A percentile compares a stretch with the other conserved stretches of the same genome.
phyloP scores from a whole-genome alignment of 345 rosid species.

The Lepidium sativum region DNA sequence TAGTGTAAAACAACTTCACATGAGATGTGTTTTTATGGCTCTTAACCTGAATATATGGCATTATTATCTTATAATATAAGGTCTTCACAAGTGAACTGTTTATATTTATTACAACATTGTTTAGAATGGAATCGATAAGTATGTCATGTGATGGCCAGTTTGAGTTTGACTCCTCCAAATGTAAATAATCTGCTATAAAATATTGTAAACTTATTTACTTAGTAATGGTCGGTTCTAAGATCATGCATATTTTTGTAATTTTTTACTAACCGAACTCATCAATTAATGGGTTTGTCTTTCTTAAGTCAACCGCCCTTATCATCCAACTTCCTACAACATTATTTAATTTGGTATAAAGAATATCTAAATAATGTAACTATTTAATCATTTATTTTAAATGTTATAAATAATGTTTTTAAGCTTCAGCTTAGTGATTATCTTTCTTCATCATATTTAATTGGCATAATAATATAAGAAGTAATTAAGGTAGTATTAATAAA shows the following conservation, averaged over 20 bases:
- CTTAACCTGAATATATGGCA: background rate
- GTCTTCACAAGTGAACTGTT: conserved; percentile 16
- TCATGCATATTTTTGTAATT: background rate
- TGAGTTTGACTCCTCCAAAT: background rate
- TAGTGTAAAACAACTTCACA: conserved; percentile 13
- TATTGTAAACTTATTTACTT: background rate
- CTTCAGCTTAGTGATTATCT: background rate
- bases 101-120: conserved; percentile 19
- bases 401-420: background rate
- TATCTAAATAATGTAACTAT: no score
- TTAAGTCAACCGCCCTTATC: conserved; percentile 16
- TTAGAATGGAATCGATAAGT: background rate
- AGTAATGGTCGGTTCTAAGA: conserved; percentile 19
- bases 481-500: background rate
- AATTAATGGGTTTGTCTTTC: conserved; percentile 10
- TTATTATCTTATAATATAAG: background rate
- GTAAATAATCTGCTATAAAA: background rate
- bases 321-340: background rate
- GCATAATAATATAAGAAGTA: background rate
- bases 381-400: background rate
- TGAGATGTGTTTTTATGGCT: conserved; percentile 16
- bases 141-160: conserved; percentile 20
- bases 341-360: no score
- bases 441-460: background rate
- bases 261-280: background rate